A percentile compares a stretch with the other conserved stretches of the same genome.
Evolutionary conservation across 2,329 filamentous ascomycete species (phyloP).

Genomic region (Arthroderma sp.): DNA sequence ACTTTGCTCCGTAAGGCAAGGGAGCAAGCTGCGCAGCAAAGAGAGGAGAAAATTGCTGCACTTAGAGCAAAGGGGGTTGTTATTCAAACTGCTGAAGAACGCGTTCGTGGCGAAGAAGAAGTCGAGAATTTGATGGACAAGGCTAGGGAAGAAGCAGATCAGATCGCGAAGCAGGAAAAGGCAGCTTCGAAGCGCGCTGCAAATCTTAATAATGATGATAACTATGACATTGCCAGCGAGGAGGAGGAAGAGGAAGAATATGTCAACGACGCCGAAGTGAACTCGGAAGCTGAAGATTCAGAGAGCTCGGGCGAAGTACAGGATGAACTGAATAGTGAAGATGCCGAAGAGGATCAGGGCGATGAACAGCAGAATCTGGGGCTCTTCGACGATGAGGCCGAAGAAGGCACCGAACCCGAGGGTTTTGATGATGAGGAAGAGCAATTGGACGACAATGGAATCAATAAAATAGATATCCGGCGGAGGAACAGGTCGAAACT

Average conservation of each 20-base stretch:
- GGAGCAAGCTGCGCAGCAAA: slow-evolving; percentile 65
- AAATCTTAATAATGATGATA: slow-evolving; percentile 34
- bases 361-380: slow-evolving; percentile 18
- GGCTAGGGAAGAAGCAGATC: slow-evolving; percentile 66
- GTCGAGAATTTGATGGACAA: slow-evolving; percentile 81
- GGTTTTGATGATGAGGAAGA: slow-evolving; percentile 21
- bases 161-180: slow-evolving; percentile 66
- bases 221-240: slow-evolving; percentile 46
- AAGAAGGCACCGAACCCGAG: slow-evolving; percentile 25
- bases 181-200: slow-evolving; percentile 56
- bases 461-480: slow-evolving; percentile 31
- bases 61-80: slow-evolving; percentile 68
- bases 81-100: slow-evolving; percentile 75
- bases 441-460: slow-evolving; percentile 27
- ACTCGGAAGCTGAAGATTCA: slow-evolving; percentile 22
- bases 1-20: slow-evolving; percentile 60
- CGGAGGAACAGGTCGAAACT: slow-evolving; percentile 42
- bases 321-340: slow-evolving; percentile 17
- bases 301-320: slow-evolving; percentile 18
- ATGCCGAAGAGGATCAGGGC: slow-evolving; percentile 15
- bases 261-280: slow-evolving; percentile 29
- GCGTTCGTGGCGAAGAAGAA: slow-evolving; percentile 66
- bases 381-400: slow-evolving; percentile 32
- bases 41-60: slow-evolving; percentile 62
- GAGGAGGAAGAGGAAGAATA: slow-evolving; percentile 41